phyloP scores from a whole-genome alignment of 139 green algal genomes.

The Trebouxia sp. region DNA sequence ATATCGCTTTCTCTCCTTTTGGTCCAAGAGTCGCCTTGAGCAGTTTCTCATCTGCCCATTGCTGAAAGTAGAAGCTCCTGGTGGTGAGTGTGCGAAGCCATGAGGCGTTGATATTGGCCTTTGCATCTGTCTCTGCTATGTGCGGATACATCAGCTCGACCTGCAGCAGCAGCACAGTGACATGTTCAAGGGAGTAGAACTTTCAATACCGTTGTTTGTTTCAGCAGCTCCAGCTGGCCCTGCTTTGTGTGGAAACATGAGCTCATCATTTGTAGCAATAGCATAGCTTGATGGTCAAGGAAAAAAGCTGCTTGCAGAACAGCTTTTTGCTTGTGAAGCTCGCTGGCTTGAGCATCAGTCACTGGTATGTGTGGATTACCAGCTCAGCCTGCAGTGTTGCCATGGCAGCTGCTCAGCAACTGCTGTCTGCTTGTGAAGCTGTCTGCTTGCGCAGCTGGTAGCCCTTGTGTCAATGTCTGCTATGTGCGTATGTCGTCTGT shows the following conservation, averaged over 20 bases:
- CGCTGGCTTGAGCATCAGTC: not conserved
- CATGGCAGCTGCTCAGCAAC: too few relatives aligned
- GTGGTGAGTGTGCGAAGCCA: constrained; percentile 49
- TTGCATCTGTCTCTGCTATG: constrained; percentile 59
- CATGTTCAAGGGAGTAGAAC: not conserved
- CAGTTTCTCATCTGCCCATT: constrained; percentile 15
- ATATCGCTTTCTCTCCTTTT: not conserved
- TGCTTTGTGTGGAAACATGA: not conserved
- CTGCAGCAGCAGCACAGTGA: constrained; percentile 16
- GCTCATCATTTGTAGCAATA: not conserved
- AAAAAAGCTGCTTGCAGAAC: not conserved
- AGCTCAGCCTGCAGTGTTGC: constrained; percentile 11
- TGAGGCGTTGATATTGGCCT: constrained; percentile 51
- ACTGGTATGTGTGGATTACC: too few relatives aligned
- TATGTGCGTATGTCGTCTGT: too few relatives aligned
- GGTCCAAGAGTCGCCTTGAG: constrained; percentile 9
- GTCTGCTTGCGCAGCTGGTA: too few relatives aligned
- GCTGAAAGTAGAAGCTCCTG: constrained; percentile 26
- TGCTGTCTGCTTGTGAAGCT: too few relatives aligned
- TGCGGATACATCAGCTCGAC: constrained; percentile 67
- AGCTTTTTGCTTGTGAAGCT: not conserved
- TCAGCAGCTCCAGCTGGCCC: not conserved
- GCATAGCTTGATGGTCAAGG: not conserved
- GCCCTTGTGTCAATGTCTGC: too few relatives aligned
- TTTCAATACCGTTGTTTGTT: not conserved